A percentile compares a stretch with the other conserved stretches of the same genome.
Evolutionary conservation across 352 stramenopile species (phyloP).

Genomic region (Phytophthora megakarya): DNA sequence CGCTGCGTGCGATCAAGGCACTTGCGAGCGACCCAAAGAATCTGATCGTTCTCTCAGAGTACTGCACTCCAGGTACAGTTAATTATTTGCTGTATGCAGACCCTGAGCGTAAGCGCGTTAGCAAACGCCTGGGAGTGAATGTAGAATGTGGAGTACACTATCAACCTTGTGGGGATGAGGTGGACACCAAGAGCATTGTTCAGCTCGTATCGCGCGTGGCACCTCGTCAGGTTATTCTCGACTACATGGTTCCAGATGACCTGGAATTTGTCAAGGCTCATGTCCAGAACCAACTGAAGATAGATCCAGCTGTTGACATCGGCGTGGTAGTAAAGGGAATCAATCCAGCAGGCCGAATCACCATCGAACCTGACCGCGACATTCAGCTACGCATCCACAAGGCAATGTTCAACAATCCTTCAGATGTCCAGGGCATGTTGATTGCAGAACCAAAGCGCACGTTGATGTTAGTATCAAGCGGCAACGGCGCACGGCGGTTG

Average conservation of each 20-base stretch:
- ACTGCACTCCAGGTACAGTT: conserved; percentile 77
- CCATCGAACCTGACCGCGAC: conserved; percentile 45
- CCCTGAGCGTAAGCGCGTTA: conserved; percentile 67
- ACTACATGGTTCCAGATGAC: conserved; percentile 61
- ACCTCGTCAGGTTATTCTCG: conserved; percentile 71
- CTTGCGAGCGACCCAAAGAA: conserved; percentile 77
- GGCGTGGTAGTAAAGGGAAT: conserved; percentile 41
- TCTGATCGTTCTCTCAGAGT: conserved; percentile 83
- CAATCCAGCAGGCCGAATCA: conserved; percentile 32
- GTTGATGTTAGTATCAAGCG: conserved; percentile 69
- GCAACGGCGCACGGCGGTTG: conserved; percentile 67
- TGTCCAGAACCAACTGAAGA: conserved; percentile 55
- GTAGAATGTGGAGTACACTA: conserved; percentile 85
- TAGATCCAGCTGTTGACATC: conserved; percentile 33
- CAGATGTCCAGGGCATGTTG: conserved; percentile 74
- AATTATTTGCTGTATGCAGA: conserved; percentile 87
- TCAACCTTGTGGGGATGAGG: conserved; percentile 83
- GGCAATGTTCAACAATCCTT: conserved; percentile 83
- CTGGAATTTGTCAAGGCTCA: conserved; percentile 71
- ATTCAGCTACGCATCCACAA: conserved; percentile 86
- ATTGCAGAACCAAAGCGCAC: conserved; percentile 85
- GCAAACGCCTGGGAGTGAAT: conserved; percentile 69
- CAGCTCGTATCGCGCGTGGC: conserved; percentile 65
- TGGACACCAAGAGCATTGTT: conserved; percentile 85
- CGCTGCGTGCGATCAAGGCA: conserved; percentile 63